phyloP scores from a whole-genome alignment of 2,329 filamentous ascomycete species.

The Cladosporium halotolerans region DNA sequence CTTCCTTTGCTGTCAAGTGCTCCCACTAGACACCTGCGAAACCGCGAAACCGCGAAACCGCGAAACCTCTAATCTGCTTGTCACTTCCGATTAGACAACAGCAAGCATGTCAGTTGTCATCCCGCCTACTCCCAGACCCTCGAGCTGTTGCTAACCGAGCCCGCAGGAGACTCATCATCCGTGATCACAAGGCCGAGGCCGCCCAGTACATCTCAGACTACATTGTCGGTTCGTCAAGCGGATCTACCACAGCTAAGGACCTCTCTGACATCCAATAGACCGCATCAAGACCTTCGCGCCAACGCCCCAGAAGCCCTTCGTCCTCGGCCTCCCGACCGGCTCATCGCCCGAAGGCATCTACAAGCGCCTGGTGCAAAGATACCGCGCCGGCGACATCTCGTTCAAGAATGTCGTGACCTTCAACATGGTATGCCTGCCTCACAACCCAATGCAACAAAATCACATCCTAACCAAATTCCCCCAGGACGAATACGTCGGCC shows the following conservation, averaged over 20 bases:
- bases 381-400: conserved; percentile 68
- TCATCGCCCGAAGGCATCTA: conserved; percentile 76
- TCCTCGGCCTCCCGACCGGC: conserved; percentile 76
- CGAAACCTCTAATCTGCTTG: too few relatives aligned
- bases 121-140: not conserved
- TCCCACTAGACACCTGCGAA: too few relatives aligned
- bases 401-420: conserved; percentile 87
- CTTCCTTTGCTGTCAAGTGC: too few relatives aligned
- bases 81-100: too few relatives aligned
- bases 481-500: conserved; percentile 78
- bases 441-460: too few relatives aligned
- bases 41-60: too few relatives aligned
- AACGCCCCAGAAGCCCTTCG: conserved; percentile 66
- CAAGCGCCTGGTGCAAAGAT: conserved; percentile 63
- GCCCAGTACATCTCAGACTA: conserved; percentile 76
- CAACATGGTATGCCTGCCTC: conserved; percentile 61
- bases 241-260: not conserved
- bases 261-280: conserved; percentile 40
- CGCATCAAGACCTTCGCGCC: conserved; percentile 73
- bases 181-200: conserved; percentile 62
- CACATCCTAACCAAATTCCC: not conserved
- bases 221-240: conserved; percentile 55
- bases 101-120: not conserved
- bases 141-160: not conserved
- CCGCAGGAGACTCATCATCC: conserved; percentile 74